Evolutionary conservation across 23 red algal genomes (phyloP), one percentile per base, ranked within the genome.

Genomic region (Cyanidium caldarium): DNA sequence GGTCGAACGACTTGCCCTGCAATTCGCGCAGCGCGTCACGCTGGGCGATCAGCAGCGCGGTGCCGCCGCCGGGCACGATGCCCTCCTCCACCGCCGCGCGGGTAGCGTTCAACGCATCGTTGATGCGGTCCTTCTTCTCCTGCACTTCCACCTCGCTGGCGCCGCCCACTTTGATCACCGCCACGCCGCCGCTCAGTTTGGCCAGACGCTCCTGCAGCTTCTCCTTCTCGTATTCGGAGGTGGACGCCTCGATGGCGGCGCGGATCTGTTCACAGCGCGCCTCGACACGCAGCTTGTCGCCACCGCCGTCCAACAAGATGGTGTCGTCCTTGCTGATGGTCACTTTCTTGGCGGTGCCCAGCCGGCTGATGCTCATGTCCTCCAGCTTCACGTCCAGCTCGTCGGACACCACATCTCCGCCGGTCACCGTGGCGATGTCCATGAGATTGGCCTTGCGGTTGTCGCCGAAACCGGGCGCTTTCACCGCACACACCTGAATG

Each of bases 51-150:
- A 96, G 65, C 37, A 96, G 66, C 30, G 91, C 84, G 36, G 84
- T 96, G 14, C 91, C 91, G 42, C 91, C 91, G 0, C 91, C 91
- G n/a, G 91, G 83, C 14, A 96, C 91, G 68, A 96, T 96, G 1
- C 91, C 91, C 42, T 96, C 91, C 71, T 96, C 91, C 16, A 96
- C 91, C 38, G 91, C 91, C 26, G 91, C 91, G 5, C 84, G 61
- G 3, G 91, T 96, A 0, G 91, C 91, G 61, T 96, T 96, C 46
- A 96, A 58, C n/a, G 91, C 91, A 39, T 96, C 91, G 31, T 74
- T 88, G 43, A 88, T 87, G 29, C 91, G 72, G 58, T 95, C 90
- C 51, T 95, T 95, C 42, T 82, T 70, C 43, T 95, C 90, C 39
- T 69, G 72, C 17, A 96, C 84, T 58, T 96, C 91, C 16, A 88